Evolutionary conservation across 2,329 filamentous ascomycete species (phyloP).

Genomic region (Herpotrichia juniperi): DNA sequence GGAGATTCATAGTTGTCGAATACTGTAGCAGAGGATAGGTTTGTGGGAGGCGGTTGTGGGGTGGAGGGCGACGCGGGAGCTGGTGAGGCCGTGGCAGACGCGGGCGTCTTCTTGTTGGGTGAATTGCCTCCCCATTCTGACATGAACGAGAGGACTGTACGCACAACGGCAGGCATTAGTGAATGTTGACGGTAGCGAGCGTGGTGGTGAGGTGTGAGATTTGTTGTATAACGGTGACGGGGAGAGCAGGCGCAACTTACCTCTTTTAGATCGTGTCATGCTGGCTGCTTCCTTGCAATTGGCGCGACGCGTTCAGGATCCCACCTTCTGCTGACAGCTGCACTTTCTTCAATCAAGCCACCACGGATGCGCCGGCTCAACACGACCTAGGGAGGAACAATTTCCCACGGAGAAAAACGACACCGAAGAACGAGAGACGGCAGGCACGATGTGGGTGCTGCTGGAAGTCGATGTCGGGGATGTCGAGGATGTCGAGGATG

Average conservation of each 20-base stretch:
- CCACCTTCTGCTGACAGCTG: neutral
- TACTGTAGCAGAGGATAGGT: conserved; percentile 39
- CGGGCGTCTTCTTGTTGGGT: conserved; percentile 34
- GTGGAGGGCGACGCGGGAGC: conserved; percentile 40
- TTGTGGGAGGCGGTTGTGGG: conserved; percentile 28
- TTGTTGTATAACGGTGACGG: conserved; percentile 12
- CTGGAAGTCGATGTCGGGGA: too few species aligned
- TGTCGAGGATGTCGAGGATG: too few species aligned
- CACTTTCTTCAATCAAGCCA: conserved; percentile 5
- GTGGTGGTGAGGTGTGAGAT: conserved; percentile 7
- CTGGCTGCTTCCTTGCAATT: conserved; percentile 22
- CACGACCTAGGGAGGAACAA: conserved; percentile 18
- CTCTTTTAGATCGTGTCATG: conserved; percentile 46
- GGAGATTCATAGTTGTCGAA: conserved; percentile 33
- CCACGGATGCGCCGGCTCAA: conserved; percentile 38
- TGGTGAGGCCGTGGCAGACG: conserved; percentile 29
- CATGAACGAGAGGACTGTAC: conserved; percentile 84
- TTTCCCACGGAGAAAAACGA: neutral
- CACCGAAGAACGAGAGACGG: conserved; percentile 27
- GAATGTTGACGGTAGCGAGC: conserved; percentile 10
- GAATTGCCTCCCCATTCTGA: conserved; percentile 69
- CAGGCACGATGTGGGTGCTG: conserved; percentile 10
- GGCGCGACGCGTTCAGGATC: neutral
- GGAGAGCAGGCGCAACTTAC: conserved; percentile 29
- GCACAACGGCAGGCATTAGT: conserved; percentile 34